Evolutionary conservation across 2,329 filamentous ascomycete species (phyloP).

Genomic region (Aspergillus sp.): DNA sequence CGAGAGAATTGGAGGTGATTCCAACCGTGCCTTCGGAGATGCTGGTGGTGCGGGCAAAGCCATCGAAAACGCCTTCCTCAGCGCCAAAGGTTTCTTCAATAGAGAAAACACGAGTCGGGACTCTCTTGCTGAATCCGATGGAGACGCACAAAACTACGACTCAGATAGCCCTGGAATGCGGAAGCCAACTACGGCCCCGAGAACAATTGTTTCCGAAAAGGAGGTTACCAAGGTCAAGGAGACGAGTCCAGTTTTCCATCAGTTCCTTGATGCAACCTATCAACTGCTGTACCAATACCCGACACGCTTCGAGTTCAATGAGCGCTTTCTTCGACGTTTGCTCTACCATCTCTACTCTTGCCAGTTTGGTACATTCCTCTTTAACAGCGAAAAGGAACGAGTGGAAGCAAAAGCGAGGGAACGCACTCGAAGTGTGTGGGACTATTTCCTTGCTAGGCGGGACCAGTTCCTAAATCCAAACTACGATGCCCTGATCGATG

Average conservation of each 20-base stretch:
- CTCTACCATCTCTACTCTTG: slow-evolving; percentile 94
- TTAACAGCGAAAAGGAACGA: slow-evolving; percentile 89
- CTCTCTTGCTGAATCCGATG: slow-evolving; percentile 59
- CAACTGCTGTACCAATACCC: slow-evolving; percentile 83
- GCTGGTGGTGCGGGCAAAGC: slow-evolving; percentile 58
- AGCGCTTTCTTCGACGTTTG: slow-evolving; percentile 81
- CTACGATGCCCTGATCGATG: slow-evolving; percentile 72
- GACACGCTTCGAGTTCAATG: slow-evolving; percentile 91
- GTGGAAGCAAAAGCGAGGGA: slow-evolving; percentile 64
- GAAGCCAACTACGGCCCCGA: slow-evolving; percentile 29
- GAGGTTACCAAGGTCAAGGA: slow-evolving; percentile 77
- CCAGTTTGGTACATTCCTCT: slow-evolving; percentile 95
- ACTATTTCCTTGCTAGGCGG: slow-evolving; percentile 81
- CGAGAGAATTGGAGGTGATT: slow-evolving; percentile 62
- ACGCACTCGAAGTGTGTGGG: slow-evolving; percentile 84
- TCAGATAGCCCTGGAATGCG: slow-evolving; percentile 35
- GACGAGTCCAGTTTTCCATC: slow-evolving; percentile 93
- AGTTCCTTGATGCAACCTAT: slow-evolving; percentile 92
- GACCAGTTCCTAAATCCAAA: slow-evolving; percentile 77
- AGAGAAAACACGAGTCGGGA: slow-evolving; percentile 67
- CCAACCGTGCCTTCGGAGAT: slow-evolving; percentile 35
- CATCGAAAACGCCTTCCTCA: slow-evolving; percentile 78
- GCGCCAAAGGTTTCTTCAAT: slow-evolving; percentile 86
- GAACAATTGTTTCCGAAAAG: slow-evolving; percentile 45
- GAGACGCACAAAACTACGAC: slow-evolving; percentile 46